Conservation (phyloP, 2,329 filamentous ascomycete genomes). For the Helminthosporium solani region DNA sequence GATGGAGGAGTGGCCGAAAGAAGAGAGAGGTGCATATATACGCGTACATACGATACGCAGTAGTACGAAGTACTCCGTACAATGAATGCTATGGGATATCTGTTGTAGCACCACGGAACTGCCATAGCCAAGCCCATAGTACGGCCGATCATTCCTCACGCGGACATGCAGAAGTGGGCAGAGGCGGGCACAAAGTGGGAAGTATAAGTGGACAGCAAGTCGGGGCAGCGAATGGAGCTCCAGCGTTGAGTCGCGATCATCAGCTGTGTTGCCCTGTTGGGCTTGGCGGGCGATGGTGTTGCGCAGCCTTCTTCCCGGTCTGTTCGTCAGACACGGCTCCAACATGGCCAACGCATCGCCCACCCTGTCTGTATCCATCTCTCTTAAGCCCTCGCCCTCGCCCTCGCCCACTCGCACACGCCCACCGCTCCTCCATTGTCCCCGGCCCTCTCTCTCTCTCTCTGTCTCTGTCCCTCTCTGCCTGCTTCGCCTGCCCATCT, state of each 20-base stretch:
- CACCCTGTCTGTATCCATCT: conserved; percentile 4
- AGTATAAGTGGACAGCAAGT: conserved; percentile 13
- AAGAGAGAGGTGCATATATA: no score
- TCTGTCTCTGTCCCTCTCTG: conserved; percentile 28
- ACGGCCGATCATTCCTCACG: conserved; percentile 1
- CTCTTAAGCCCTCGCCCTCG: conserved; percentile 26
- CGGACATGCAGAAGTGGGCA: background rate
- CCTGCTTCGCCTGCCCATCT: conserved; percentile 14
- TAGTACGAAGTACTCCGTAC: conserved; percentile 22
- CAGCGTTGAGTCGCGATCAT: conserved; percentile 17
- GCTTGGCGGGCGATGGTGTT: conserved; percentile 22
- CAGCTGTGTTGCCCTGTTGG: conserved; percentile 32
- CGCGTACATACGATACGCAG: no score
- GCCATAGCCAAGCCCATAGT: background rate
- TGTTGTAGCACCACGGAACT: no score
- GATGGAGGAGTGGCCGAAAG: conserved; percentile 22
- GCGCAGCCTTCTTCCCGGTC: conserved; percentile 16
- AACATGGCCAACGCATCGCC: conserved; percentile 38
- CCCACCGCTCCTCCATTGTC: background rate
- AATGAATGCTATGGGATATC: no score
- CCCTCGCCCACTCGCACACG: no score
- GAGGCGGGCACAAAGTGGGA: background rate
- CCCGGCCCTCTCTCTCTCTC: conserved; percentile 21
- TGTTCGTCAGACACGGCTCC: conserved; percentile 30
- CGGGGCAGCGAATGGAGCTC: conserved; percentile 32